Base-by-base conservation (phyloP, 1,139 yeast genomes). In the Petasospora rhodanensis region DNA sequence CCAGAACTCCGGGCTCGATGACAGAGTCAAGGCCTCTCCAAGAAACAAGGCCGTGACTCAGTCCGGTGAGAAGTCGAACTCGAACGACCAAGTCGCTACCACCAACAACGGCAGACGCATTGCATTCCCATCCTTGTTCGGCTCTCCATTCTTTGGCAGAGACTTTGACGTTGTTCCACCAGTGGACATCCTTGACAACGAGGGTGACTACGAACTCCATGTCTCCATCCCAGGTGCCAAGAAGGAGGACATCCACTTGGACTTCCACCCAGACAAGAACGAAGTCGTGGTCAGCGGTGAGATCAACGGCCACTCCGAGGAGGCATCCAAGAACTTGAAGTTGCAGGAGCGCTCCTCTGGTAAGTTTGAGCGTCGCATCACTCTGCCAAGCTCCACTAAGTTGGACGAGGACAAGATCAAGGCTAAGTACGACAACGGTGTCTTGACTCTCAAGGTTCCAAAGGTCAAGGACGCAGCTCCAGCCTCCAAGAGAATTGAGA, bases 141-240 rank as follows among this genome's bases (percentile, higher is more conserved):
- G 43, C 30, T 46, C 54, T 7, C 15, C 41, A 13, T 34, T 33
- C 28, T 33, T 31, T 28, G 16, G n/a, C 18, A 22, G 18, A 5
- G 32, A 29, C 13, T 41, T 47, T 22, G 48, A 41, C 12, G 35
- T 54, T 18, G 47, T 56, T 21, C 68, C 68, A 28, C 69, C 70
- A 13, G 58, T 66, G 22, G 70, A 66, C 41, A 52, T 66, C 26
- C 43, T 64, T 31, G 71, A 66, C 13, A 58, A 60, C 29, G 61
- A 57, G 7, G 51, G 56, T 21, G 47, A 56, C 14, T 66, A 65
- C 42, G 63, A 62, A 19, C 43, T 66, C 22, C 61, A 60, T 22
- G 50, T 65, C 6, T 56, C 66, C 1, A 50, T 64, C 30, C 69
- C 71, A 11, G 72, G 72, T 34, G 66, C 64, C 15, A 35, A 54